Percentiles rank a stretch among this genome's conserved stretches.
Evolutionary conservation across 176 grass and related monocot genomes (phyloP).

Genomic region (Eragrostis curvula): DNA sequence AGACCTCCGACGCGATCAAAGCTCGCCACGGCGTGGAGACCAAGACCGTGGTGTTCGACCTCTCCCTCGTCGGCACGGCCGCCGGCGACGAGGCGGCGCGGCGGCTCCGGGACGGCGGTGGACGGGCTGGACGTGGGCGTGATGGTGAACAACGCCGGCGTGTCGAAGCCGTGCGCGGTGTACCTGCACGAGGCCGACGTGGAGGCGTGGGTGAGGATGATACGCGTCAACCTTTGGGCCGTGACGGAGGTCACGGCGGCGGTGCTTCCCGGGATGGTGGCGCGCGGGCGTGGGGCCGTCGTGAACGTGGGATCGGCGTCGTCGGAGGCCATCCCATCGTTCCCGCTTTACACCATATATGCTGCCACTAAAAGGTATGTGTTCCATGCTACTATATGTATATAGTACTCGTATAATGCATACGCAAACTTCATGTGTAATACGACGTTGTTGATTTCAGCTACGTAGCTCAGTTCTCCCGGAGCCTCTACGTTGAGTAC

Average conservation of each 20-base stretch:
- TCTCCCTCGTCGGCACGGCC: slow-evolving; percentile 11
- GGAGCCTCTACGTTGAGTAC: slow-evolving; percentile 63
- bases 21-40: not conserved
- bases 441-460: slow-evolving; percentile 36
- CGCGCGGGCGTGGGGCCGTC: slow-evolving; percentile 47
- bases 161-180: slow-evolving; percentile 32
- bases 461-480: slow-evolving; percentile 51
- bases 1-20: slow-evolving; percentile 33
- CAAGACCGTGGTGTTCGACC: slow-evolving; percentile 50
- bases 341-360: slow-evolving; percentile 59
- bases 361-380: slow-evolving; percentile 35
- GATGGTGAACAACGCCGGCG: slow-evolving; percentile 69
- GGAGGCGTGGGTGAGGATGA: slow-evolving; percentile 37
- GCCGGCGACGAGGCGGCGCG: not conserved
- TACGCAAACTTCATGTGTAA: no score
- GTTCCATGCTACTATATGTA: not conserved
- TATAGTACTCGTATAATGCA: no score
- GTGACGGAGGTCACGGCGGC: slow-evolving; percentile 42
- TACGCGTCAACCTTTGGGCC: slow-evolving; percentile 50
- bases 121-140: slow-evolving; percentile 56
- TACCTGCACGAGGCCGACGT: slow-evolving; percentile 60
- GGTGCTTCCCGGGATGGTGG: slow-evolving; percentile 55
- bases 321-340: slow-evolving; percentile 37
- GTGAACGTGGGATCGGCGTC: slow-evolving; percentile 67
- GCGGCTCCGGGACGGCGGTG: slow-evolving; percentile 30